phyloP scores from a whole-genome alignment of 495 filamentous ascomycete genomes.

The Xylaria palmicola region DNA sequence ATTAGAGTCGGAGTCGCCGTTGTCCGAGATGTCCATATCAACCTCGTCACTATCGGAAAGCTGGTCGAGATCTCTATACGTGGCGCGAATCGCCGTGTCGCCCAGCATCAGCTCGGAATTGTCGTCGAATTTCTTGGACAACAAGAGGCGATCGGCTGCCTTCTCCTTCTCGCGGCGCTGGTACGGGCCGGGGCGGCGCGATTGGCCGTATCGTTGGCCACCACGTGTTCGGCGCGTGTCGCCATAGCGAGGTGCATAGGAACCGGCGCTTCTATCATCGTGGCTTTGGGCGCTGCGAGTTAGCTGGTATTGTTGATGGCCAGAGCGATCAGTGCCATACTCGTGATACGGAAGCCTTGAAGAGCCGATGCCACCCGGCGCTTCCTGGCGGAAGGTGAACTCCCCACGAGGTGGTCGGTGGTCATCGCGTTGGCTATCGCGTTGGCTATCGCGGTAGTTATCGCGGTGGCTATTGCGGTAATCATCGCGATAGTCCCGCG shows the following conservation, averaged over 20 bases:
- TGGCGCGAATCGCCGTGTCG: constrained; percentile 36
- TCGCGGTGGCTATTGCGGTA: neutral
- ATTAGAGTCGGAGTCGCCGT: constrained; percentile 48
- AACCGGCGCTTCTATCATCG: constrained; percentile 3
- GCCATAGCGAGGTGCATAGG: constrained; percentile 14
- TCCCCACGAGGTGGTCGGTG: constrained; percentile 40
- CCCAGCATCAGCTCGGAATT: constrained; percentile 36
- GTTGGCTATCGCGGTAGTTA: neutral
- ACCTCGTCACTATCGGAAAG: constrained; percentile 72
- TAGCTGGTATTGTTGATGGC: neutral
- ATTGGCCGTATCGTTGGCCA: constrained; percentile 15
- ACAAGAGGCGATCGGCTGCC: constrained; percentile 41
- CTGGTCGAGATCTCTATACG: constrained; percentile 52
- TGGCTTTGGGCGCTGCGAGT: constrained; percentile 14
- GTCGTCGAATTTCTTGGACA: constrained; percentile 34
- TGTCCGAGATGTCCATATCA: constrained; percentile 63
- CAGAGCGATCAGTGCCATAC: constrained; percentile 23
- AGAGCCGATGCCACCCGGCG: constrained; percentile 37
- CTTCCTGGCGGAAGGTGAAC: constrained; percentile 46
- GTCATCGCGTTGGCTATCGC: constrained; percentile 2
- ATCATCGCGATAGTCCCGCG: neutral
- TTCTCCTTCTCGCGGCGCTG: constrained; percentile 11
- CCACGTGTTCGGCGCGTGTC: constrained; percentile 21
- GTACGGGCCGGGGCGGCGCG: constrained; percentile 15
- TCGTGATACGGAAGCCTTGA: constrained; percentile 17